Percentiles rank a stretch among this genome's conserved stretches.
phyloP scores from a whole-genome alignment of 148 eudicot genomes.

The Polygonum aviculare region DNA sequence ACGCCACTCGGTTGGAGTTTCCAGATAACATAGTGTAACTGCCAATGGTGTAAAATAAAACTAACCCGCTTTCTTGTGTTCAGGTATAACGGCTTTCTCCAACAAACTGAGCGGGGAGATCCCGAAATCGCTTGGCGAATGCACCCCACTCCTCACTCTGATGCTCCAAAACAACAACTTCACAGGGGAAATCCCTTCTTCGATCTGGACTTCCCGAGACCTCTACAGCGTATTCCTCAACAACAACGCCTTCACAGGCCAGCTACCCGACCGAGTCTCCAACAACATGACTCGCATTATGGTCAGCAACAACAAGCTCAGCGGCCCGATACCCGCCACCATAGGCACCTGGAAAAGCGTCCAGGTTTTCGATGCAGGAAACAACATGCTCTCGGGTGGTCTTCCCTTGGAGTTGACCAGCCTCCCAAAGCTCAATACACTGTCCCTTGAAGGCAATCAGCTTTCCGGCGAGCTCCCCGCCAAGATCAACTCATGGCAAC shows the following conservation, averaged over 20 bases:
- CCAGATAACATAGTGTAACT: too few relatives aligned
- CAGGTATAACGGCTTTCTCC: constrained; percentile 39
- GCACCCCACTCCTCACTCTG: constrained; percentile 26
- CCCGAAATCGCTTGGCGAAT: constrained; percentile 43
- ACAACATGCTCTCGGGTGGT: constrained; percentile 41
- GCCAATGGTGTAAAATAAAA: too few relatives aligned
- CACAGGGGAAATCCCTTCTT: constrained; percentile 45
- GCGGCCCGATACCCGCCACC: constrained; percentile 41
- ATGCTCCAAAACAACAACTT: constrained; percentile 36
- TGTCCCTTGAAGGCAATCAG: constrained; percentile 47
- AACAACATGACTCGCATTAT: constrained; percentile 39
- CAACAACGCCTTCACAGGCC: constrained; percentile 42
- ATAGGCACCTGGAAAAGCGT: constrained; percentile 34
- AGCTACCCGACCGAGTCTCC: constrained; percentile 32
- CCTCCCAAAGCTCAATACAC: constrained; percentile 27
- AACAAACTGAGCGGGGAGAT: constrained; percentile 15
- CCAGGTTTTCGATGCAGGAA: constrained; percentile 40
- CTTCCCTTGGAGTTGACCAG: constrained; percentile 41
- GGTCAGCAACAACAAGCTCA: constrained; percentile 45
- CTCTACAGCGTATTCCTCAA: constrained; percentile 28
- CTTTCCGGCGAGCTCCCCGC: constrained; percentile 55
- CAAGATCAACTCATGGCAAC: constrained; percentile 45
- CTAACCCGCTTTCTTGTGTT: background rate
- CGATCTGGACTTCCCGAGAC: constrained; percentile 34
- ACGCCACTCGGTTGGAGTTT: too few relatives aligned